Evolutionary conservation across 208 protist species (phyloP), one percentile per base, ranked within the genome.

Genomic region (Leishmania gerbilli): DNA sequence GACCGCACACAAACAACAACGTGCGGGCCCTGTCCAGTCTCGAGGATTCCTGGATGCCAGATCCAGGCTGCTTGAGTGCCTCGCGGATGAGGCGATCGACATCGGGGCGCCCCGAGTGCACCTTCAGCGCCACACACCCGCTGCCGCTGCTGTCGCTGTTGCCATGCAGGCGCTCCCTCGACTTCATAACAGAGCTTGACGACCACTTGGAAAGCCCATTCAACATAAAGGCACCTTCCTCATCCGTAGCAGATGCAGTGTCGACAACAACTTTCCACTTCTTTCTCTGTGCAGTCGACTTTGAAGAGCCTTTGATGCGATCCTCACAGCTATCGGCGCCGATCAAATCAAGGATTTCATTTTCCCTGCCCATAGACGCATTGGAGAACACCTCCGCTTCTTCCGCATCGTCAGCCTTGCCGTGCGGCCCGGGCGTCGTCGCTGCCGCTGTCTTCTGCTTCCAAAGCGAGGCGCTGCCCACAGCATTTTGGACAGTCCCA

Each of bases 1-100:
- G 72, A 27, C 72, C 72, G 53, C 72, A 76, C 13, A 76, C 72
- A 76, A 76, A 76, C 34, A 76, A 40, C 27, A 76, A 17, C 34
- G 72, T 76, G 19, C 72, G 72, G 8, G 72, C 53, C 8, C 47
- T 64, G 72, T 74, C 21, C 71, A 74, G 71, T 27, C 8, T 74
- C 31, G 72, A 31, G 19, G 31, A 21, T 19, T 51, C 24, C 15
- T 19, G 21, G 71, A 19, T 11, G 47, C 49, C 27, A 34, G 11
- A 19, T 56, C 47, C 47, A 45, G 72, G 31, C 31, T 27, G 17
- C 9, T 7, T 45, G 51, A 76, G 49, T 15, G 72, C 72, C 19
- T 40, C 45, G 27, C 72, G 72, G 53, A 76, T 62, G 53, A 76
- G 72, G 19, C 17, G 31, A n/a, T 64, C 72, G 15, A 76, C 49